Conservation (phyloP, 257 asterid genomes). For the Solanum dulcamara region DNA sequence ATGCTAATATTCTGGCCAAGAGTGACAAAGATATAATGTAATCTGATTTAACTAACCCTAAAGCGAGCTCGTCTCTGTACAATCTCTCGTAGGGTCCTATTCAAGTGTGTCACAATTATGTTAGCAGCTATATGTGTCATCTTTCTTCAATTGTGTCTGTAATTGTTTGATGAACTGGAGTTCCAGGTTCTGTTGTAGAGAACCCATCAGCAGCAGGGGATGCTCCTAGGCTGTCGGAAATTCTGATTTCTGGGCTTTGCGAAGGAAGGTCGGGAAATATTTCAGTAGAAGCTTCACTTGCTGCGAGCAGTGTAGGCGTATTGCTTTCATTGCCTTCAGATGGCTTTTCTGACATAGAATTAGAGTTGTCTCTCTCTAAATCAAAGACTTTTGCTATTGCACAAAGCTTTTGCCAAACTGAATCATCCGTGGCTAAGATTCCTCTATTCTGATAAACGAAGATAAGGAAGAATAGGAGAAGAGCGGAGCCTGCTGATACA, state of each 20-base stretch:
- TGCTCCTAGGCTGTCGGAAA: not conserved
- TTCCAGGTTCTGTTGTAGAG: slow-evolving; percentile 15
- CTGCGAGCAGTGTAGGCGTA: not conserved
- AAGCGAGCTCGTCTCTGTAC: not conserved
- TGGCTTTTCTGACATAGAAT: not conserved
- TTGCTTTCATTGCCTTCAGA: not conserved
- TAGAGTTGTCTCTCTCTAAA: slow-evolving; percentile 2
- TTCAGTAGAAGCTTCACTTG: not conserved
- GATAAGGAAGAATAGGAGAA: slow-evolving; percentile 14
- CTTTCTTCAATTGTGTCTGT: not conserved
- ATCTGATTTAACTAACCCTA: not conserved
- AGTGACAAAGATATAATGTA: not conserved
- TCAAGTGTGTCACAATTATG: not conserved
- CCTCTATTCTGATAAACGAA: slow-evolving; percentile 20
- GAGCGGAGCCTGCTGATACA: slow-evolving; percentile 21
- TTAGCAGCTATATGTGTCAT: not conserved
- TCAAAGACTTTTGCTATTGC: slow-evolving; percentile 22
- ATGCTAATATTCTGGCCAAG: not conserved
- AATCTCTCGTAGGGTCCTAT: not conserved
- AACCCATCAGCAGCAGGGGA: slow-evolving; percentile 15
- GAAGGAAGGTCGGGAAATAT: not conserved
- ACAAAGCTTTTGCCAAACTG: slow-evolving; percentile 19
- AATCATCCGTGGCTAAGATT: slow-evolving; percentile 12
- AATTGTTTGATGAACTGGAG: slow-evolving; percentile 11
- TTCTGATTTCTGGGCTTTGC: slow-evolving; percentile 13